Base-by-base conservation (phyloP, 805 yeast species). In the Yamadazyma sp. region DNA sequence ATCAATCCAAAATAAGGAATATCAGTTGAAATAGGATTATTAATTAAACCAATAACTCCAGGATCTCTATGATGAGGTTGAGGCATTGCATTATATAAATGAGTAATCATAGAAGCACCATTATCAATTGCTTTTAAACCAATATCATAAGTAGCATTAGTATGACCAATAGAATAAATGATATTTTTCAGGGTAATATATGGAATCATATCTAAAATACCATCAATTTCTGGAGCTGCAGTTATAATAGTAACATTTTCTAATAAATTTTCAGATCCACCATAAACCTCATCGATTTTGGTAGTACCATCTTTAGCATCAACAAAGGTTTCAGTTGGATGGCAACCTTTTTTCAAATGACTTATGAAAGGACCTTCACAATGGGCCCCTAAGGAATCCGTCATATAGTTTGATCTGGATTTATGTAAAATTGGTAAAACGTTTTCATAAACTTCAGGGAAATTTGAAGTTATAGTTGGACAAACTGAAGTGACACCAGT, bases 31-130 rank as follows among this genome's bases (percentile, higher is more conserved):
- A 36, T 50, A 36, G 57, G 62, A 23, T 60, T 57, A 27, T 49
- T 60, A 32, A 54, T 62, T 22, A 76, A 57, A 2, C 82, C 82
- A 23, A 75, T 65, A 14, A 75, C 70, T 10, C 82, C 80, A 8
- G 73, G 75, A 33, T 75, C 74, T 45, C 82, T 58, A 48, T 76
- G 81, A 47, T 75, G 80, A 6, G 77, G 78, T 57, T 56, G 71
- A 3, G 78, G 78, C 82, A 76, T 76, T 44, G 82, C 82, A 45
- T 76, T 76, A 55, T 72, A 76, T 34, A 76, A 60, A 48, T 76
- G 82, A 3, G 82, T 76, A 37, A 76, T 60, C 80, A 76, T 75
- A n/a, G 69, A 48, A 11, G 79, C 78, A 16, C 82, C 82, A n/a
- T 58, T 45, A 15, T 57, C 52, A 23, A 76, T 56, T 0, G 81